phyloP scores from a whole-genome alignment of 768 basidiomycete species.

The Cytidiella melzeri region DNA sequence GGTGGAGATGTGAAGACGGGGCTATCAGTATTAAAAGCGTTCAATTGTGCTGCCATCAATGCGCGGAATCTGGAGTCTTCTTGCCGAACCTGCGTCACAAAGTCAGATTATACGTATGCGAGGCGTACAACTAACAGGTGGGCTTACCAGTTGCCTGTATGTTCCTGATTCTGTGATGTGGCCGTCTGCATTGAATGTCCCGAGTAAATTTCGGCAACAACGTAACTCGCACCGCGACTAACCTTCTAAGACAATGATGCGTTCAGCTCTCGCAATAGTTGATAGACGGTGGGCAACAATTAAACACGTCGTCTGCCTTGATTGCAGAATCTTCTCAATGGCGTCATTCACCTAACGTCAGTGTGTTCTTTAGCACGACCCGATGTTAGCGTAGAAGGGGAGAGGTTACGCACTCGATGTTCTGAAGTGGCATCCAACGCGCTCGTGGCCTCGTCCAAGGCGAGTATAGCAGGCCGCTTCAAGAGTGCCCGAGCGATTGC shows the following conservation, averaged over 20 bases:
- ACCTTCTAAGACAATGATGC: constrained; percentile 88
- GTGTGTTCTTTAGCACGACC: background rate
- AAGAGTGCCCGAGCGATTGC: constrained; percentile 85
- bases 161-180: constrained; percentile 77
- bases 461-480: constrained; percentile 82
- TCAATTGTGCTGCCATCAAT: constrained; percentile 87
- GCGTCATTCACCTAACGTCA: constrained; percentile 74
- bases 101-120: background rate
- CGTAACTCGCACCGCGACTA: background rate
- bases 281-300: constrained; percentile 88
- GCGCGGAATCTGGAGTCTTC: constrained; percentile 74
- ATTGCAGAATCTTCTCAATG: constrained; percentile 79
- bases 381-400: background rate
- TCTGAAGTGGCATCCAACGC: constrained; percentile 88
- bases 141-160: constrained; percentile 66
- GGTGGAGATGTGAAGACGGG: background rate
- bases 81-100: constrained; percentile 45
- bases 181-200: constrained; percentile 50
- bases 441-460: constrained; percentile 86
- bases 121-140: background rate
- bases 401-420: constrained; percentile 48
- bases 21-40: constrained; percentile 32
- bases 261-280: constrained; percentile 84
- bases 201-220: no score
- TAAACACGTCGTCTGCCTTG: constrained; percentile 77